Evolutionary conservation across 148 eudicot genomes (phyloP).

Genomic region (Talinum fruticosum): DNA sequence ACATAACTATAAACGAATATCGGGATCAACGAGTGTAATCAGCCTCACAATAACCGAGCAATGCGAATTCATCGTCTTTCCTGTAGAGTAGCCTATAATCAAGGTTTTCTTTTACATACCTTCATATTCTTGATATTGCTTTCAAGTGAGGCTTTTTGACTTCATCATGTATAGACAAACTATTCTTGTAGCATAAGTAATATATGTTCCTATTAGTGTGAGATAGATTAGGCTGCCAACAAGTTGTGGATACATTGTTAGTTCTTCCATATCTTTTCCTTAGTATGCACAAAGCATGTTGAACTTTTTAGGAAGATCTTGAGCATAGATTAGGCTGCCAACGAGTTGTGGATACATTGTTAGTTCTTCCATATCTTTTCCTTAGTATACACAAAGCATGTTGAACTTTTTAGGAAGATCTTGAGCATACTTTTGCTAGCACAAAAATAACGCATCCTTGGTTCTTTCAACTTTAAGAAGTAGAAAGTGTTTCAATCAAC

Average conservation of each 20-base stretch:
- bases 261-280: conserved; percentile 16
- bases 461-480: not conserved
- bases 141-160: too few relatives aligned
- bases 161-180: too few relatives aligned
- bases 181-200: not conserved
- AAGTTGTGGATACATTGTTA: conserved; percentile 15
- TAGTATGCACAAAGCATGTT: not conserved
- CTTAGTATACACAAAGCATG: too few relatives aligned
- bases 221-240: conserved; percentile 20
- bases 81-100: not conserved
- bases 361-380: too few relatives aligned
- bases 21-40: not conserved
- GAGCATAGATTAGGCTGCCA: too few relatives aligned
- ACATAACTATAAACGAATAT: not conserved
- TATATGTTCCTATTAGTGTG: conserved; percentile 9
- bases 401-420: conserved; percentile 12
- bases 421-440: conserved; percentile 16
- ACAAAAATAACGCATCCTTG: not conserved
- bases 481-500: not conserved
- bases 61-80: not conserved
- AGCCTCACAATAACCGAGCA: not conserved
- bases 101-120: conserved; percentile 7
- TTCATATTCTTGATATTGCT: not conserved
- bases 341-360: too few relatives aligned
- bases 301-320: too few relatives aligned